These are phyloP conservation scores for Eucalyptus curtisii DNA, from an alignment of 345 rosid genomes.

Conservation along the genomic window DNA sequence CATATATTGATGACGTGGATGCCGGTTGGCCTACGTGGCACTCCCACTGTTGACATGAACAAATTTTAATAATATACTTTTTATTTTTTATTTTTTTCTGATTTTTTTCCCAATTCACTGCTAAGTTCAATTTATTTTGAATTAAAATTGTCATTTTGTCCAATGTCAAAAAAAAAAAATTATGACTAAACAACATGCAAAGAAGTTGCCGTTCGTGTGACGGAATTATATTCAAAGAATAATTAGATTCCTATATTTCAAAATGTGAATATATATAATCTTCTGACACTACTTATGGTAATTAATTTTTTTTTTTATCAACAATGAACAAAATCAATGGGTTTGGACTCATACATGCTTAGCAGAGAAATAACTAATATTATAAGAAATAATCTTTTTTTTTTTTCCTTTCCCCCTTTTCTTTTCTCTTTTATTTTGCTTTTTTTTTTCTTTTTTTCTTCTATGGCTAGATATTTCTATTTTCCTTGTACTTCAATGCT, in stretches of 20 bases:
- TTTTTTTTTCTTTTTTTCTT: not conserved
- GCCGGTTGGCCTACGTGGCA: rapidly evolving
- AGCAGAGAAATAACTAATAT: not conserved
- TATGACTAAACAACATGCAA: not conserved
- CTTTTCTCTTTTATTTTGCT: not conserved
- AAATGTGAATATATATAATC: not conserved
- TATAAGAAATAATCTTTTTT: not conserved
- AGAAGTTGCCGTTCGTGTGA: not conserved
- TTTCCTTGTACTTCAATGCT: not conserved
- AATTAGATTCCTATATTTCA: not conserved
- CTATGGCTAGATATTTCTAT: not conserved
- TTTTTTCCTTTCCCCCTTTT: not conserved
- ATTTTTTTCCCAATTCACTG: not conserved
- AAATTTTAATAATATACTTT: too few species aligned
- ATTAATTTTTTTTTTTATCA: not conserved
- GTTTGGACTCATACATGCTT: not conserved
- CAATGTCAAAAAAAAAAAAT: not conserved
- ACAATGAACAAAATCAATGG: not conserved
- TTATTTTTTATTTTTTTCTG: too few species aligned
- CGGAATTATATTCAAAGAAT: not conserved
- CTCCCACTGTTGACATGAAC: too few species aligned
- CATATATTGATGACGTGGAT: not conserved
- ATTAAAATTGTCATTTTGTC: not conserved
- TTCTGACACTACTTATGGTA: not conserved
- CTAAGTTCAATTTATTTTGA: not conserved